phyloP scores from a whole-genome alignment of 2,329 filamentous ascomycete species.

The Penicillium sp. region DNA sequence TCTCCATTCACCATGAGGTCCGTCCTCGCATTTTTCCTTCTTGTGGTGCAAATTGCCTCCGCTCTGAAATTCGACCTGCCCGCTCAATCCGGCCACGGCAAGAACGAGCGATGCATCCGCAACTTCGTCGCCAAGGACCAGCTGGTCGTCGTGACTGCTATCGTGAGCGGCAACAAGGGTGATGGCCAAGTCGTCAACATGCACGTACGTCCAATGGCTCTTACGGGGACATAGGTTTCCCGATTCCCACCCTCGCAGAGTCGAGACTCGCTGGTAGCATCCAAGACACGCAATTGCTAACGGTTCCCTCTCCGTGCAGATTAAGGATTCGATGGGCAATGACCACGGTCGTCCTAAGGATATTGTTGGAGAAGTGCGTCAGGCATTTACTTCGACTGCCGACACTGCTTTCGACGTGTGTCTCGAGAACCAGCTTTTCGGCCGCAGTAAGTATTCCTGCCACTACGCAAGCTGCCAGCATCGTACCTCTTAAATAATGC shows the following conservation, averaged over 20 bases:
- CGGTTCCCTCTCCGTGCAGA: slow-evolving; percentile 59
- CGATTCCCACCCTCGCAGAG: background rate
- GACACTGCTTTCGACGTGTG: slow-evolving; percentile 96
- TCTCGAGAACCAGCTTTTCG: slow-evolving; percentile 81
- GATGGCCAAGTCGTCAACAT: slow-evolving; percentile 95
- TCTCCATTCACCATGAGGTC: slow-evolving; percentile 36
- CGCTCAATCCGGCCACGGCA: slow-evolving; percentile 66
- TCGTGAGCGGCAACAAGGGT: slow-evolving; percentile 79
- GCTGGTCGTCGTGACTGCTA: slow-evolving; percentile 92
- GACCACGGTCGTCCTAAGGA: slow-evolving; percentile 93
- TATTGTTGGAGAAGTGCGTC: slow-evolving; percentile 86
- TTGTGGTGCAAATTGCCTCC: slow-evolving; percentile 46
- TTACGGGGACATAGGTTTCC: background rate
- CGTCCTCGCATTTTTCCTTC: slow-evolving; percentile 37
- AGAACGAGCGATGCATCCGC: slow-evolving; percentile 85
- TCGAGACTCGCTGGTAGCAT: too few species aligned
- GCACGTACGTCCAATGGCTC: slow-evolving; percentile 63
- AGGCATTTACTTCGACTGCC: slow-evolving; percentile 89
- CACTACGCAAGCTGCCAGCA: background rate
- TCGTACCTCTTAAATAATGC: background rate
- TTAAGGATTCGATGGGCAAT: slow-evolving; percentile 92
- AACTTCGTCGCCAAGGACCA: slow-evolving; percentile 95
- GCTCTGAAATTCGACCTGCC: slow-evolving; percentile 94
- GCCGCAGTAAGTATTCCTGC: slow-evolving; percentile 62
- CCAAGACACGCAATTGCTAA: slow-evolving; percentile 8